Evolutionary conservation across 2,329 filamentous ascomycete species (phyloP).

Genomic region (Fragosphaeria purpurea): DNA sequence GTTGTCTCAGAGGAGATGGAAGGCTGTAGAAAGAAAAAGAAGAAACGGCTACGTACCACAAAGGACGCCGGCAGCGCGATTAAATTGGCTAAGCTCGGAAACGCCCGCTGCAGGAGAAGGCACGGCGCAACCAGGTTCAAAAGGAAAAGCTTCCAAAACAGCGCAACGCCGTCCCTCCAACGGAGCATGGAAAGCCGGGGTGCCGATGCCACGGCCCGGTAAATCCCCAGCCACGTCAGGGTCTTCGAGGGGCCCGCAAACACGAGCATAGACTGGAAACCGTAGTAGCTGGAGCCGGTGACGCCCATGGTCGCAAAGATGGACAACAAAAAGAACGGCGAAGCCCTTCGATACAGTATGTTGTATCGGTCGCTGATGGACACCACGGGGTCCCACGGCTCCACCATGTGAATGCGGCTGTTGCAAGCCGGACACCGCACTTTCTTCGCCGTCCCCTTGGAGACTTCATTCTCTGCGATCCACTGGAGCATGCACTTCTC

Average conservation of each 20-base stretch:
- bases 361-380: constrained; percentile 52
- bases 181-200: neutral
- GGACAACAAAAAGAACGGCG: constrained; percentile 55
- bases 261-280: constrained; percentile 36
- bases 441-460: constrained; percentile 43
- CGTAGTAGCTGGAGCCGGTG: constrained; percentile 44
- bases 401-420: constrained; percentile 62
- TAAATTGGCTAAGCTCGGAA: constrained; percentile 32
- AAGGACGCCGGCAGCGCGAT: constrained; percentile 32
- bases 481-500: constrained; percentile 83
- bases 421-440: constrained; percentile 88
- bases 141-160: constrained; percentile 18
- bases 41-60: constrained; percentile 23
- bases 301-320: constrained; percentile 43
- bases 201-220: neutral
- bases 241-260: constrained; percentile 42
- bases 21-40: too few relatives aligned
- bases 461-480: constrained; percentile 78
- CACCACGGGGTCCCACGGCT: constrained; percentile 65
- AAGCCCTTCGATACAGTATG: constrained; percentile 40
- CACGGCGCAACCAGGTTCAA: constrained; percentile 37
- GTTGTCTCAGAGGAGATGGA: too few relatives aligned
- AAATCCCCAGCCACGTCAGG: constrained; percentile 28
- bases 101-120: constrained; percentile 32
- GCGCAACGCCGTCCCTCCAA: constrained; percentile 6